These are phyloP conservation scores for Neofusicoccum parvum DNA, from an alignment of 2,329 filamentous ascomycete genomes.

Conservation along the genomic window DNA sequence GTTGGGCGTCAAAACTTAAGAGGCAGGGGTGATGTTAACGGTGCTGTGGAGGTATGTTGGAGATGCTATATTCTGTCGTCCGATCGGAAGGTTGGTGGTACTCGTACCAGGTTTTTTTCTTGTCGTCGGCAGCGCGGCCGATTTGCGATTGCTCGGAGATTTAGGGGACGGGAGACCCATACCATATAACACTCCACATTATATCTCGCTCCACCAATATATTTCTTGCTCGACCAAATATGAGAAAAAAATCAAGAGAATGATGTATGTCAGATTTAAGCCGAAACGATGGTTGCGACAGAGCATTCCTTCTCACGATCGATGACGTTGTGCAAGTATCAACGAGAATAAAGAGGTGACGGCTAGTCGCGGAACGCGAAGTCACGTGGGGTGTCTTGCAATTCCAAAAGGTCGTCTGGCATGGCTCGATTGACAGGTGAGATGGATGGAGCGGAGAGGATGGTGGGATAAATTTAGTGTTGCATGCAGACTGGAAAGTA, in stretches of 20 bases:
- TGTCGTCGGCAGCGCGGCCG: background rate
- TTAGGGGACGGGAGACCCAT: slow-evolving; percentile 3
- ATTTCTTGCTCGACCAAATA: background rate
- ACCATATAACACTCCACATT: background rate
- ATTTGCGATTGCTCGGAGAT: background rate
- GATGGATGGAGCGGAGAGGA: background rate
- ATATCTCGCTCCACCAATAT: background rate
- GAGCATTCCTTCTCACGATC: too few species aligned
- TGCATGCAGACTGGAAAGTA: background rate
- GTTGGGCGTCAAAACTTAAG: too few species aligned
- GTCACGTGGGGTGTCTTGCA: background rate
- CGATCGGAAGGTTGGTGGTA: background rate
- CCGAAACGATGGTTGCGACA: background rate
- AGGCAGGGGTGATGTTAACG: too few species aligned
- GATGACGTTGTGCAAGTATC: too few species aligned
- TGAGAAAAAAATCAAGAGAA: background rate
- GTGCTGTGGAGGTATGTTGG: too few species aligned
- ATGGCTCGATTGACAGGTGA: background rate
- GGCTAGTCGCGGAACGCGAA: too few species aligned
- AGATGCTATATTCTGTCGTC: too few species aligned
- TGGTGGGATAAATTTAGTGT: background rate
- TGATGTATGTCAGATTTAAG: background rate
- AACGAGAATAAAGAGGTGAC: background rate
- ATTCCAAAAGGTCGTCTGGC: background rate
- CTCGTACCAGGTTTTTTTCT: too few species aligned